These are phyloP conservation scores for Ilyonectria mors-panacis DNA, from an alignment of 2,329 filamentous ascomycete genomes.

Conservation along the genomic window DNA sequence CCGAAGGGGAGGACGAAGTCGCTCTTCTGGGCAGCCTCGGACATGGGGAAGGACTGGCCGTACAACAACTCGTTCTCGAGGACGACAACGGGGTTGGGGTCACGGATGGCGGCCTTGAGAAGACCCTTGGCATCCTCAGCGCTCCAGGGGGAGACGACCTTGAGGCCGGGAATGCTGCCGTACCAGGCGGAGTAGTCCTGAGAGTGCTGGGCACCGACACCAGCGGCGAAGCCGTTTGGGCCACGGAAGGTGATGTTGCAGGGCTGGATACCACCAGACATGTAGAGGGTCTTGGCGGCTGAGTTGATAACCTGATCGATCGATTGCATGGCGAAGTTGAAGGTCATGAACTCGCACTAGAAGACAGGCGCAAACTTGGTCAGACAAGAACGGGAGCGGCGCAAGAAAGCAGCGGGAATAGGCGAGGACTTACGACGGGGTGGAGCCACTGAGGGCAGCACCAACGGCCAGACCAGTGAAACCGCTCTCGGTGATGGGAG, in stretches of 20 bases:
- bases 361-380: slow-evolving; percentile 20
- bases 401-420: background rate
- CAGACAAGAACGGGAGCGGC: slow-evolving; percentile 22
- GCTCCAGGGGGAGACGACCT: slow-evolving; percentile 97
- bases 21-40: slow-evolving; percentile 93
- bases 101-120: slow-evolving; percentile 96
- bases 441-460: slow-evolving; percentile 94
- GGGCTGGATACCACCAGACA: slow-evolving; percentile 99
- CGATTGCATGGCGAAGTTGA: slow-evolving; percentile 99
- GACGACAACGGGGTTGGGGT: slow-evolving; percentile 96
- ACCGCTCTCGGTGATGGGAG: slow-evolving; percentile 97
- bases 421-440: slow-evolving; percentile 80
- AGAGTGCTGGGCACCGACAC: slow-evolving; percentile 97
- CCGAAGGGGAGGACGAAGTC: slow-evolving; percentile 98
- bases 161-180: slow-evolving; percentile 96
- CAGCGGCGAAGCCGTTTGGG: slow-evolving; percentile 96
- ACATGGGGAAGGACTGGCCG: slow-evolving; percentile 96
- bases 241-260: slow-evolving; percentile 99
- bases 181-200: slow-evolving; percentile 99
- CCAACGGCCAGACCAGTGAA: slow-evolving; percentile 95
- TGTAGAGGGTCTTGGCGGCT: slow-evolving; percentile 98
- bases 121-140: slow-evolving; percentile 98
- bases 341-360: slow-evolving; percentile 99
- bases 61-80: slow-evolving; percentile 94
- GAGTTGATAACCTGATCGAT: slow-evolving; percentile 99